Base-by-base conservation (phyloP, 352 stramenopile genomes). In the Thalassiosira mediterranea region DNA sequence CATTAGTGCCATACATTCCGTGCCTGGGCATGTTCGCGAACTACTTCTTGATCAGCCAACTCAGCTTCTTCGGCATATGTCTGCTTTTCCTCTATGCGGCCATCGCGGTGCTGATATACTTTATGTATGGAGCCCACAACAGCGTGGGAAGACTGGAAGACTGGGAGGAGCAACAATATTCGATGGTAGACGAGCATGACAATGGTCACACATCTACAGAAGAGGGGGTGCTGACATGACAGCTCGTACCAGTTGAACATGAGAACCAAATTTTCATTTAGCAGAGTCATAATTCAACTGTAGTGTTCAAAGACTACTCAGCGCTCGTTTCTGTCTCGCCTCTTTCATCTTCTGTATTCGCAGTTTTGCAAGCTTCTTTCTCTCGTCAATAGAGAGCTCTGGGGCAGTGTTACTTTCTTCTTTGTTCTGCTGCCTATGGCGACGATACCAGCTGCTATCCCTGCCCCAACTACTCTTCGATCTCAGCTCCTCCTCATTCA, bases 1-100 rank as follows among this genome's bases (percentile, higher is more conserved):
- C 87, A 0, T 65, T 86, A 4, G 58, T 91, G 37, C 87, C 87
- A 0, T 82, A 69, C 15, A 44, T 90, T 49, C 86, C 83, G 8
- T 87, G 75, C 61, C 32, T 87, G 19, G 87, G 81, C 23, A 88
- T 90, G 21, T 85, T 86, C 40, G 64, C 85, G 8, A 93, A 93
- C 56, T 93, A 85, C 76, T 90, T 86, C 63, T 67, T 93, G 26
- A 82, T 93, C 44, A 78, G 76, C 3, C 84, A 90, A 48, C 72
- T 93, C 19, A 80, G 82, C 56, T 74, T 81, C 25, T 52, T 61
- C 19, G 84, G 81, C 4, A 80, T 92, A 44, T 28, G 59, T 37
- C 52, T 90, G 28, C 63, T 91, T 1, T n/a, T 87, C 4, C 15
- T 82, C 8, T 92, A 86, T 61, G 52, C 86, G 21, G 31, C 62